Evolutionary conservation across 495 filamentous ascomycete species (phyloP).

Genomic region (Tuber magnatum): DNA sequence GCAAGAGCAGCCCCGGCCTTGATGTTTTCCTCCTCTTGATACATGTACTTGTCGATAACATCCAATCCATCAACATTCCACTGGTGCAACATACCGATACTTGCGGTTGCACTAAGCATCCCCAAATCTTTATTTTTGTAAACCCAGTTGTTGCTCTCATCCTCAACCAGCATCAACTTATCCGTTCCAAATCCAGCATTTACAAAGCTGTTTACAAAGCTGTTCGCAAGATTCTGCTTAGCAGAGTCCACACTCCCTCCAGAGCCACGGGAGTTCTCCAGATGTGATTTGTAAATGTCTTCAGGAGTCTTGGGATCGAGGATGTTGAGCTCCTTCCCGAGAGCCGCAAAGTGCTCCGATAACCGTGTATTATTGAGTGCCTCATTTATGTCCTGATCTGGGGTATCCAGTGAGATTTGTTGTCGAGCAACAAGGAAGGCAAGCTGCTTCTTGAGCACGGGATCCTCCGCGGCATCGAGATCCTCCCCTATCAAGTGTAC

Average conservation of each 20-base stretch:
- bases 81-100: conserved; percentile 76
- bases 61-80: conserved; percentile 92
- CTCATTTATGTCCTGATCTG: conserved; percentile 66
- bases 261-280: conserved; percentile 79
- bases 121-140: conserved; percentile 88
- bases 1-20: conserved; percentile 83
- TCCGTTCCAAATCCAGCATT: conserved; percentile 94
- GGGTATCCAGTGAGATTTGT: conserved; percentile 74
- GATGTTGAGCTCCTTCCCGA: conserved; percentile 94
- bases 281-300: conserved; percentile 98
- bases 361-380: conserved; percentile 81
- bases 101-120: conserved; percentile 92
- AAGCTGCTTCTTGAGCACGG: conserved; percentile 82
- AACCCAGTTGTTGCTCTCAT: conserved; percentile 83
- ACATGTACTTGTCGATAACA: conserved; percentile 87
- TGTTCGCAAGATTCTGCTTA: conserved; percentile 88
- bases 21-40: conserved; percentile 72
- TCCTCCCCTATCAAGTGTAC: conserved; percentile 68
- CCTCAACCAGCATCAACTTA: conserved; percentile 87
- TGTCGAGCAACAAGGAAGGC: conserved; percentile 88
- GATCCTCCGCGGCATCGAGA: conserved; percentile 70
- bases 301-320: conserved; percentile 94
- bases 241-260: conserved; percentile 92
- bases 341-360: conserved; percentile 82
- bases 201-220: conserved; percentile 92